A percentile compares a stretch with the other conserved stretches of the same genome.
These are phyloP conservation scores for Aureobasidium sp. DNA, from an alignment of 2,329 filamentous ascomycete species.

Conservation along the genomic window DNA sequence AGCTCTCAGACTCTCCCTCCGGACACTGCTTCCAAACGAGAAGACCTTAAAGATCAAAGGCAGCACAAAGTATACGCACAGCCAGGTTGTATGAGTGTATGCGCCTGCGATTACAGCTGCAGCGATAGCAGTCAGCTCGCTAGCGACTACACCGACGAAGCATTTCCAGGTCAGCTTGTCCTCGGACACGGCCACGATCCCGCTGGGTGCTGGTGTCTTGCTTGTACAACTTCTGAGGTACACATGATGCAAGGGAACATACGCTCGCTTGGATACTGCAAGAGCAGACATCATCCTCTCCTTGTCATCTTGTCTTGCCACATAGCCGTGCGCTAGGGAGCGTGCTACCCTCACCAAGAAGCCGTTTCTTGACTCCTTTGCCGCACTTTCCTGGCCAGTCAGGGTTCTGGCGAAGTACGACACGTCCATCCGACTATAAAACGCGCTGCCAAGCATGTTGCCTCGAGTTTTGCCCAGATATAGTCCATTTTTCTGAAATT, in stretches of 20 bases:
- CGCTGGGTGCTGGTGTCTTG: neutral
- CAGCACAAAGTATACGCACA: neutral
- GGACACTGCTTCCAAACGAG: neutral
- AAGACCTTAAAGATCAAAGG: neutral
- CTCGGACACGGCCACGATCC: neutral
- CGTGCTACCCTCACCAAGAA: neutral
- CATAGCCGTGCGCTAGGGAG: neutral
- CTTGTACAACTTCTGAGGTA: neutral
- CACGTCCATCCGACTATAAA: neutral
- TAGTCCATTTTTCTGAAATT: neutral
- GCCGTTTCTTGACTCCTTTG: neutral
- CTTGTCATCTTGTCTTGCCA: neutral
- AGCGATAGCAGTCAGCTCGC: neutral
- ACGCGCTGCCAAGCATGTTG: neutral
- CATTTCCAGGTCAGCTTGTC: neutral
- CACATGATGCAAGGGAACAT: neutral
- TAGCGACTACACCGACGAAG: neutral
- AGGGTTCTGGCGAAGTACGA: neutral
- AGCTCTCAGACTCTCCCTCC: neutral
- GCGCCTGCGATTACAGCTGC: neutral
- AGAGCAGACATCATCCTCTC: neutral
- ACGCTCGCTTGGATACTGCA: neutral
- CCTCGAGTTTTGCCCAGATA: neutral
- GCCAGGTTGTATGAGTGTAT: neutral
- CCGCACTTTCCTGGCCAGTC: neutral